These are phyloP conservation scores for Epichloe festucae DNA, from an alignment of 2,329 filamentous ascomycete species.

Conservation along the genomic window DNA sequence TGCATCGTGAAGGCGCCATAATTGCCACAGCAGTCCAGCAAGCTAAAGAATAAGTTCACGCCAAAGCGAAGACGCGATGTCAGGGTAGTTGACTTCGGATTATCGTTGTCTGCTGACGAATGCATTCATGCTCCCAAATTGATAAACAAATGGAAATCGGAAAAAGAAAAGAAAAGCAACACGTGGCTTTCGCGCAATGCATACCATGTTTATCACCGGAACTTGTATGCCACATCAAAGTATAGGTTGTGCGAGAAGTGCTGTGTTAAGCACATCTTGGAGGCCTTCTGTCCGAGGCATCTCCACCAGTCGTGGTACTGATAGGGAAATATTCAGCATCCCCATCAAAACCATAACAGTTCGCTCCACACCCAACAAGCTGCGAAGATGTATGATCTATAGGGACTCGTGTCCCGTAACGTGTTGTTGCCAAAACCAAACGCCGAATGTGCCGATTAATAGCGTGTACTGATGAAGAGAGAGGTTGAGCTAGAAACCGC, in stretches of 20 bases:
- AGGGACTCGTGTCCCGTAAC: not conserved
- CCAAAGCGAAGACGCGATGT: not conserved
- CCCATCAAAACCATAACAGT: not conserved
- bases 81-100: not conserved
- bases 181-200: not conserved
- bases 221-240: no score
- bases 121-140: not conserved
- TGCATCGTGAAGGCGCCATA: conserved; percentile 6
- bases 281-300: no score
- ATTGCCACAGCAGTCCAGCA: not conserved
- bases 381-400: not conserved
- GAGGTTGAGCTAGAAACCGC: not conserved
- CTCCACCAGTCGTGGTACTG: not conserved
- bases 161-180: not conserved
- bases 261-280: not conserved
- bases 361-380: not conserved
- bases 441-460: conserved; percentile 23
- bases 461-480: conserved; percentile 12
- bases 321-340: not conserved
- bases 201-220: not conserved
- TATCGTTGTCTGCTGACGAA: not conserved
- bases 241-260: not conserved
- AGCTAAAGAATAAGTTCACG: not conserved
- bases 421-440: conserved; percentile 8
- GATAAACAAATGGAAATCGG: conserved; percentile 1